Evolutionary conservation across 2,329 filamentous ascomycete genomes (phyloP).

Genomic region (Cytospora chrysosperma): DNA sequence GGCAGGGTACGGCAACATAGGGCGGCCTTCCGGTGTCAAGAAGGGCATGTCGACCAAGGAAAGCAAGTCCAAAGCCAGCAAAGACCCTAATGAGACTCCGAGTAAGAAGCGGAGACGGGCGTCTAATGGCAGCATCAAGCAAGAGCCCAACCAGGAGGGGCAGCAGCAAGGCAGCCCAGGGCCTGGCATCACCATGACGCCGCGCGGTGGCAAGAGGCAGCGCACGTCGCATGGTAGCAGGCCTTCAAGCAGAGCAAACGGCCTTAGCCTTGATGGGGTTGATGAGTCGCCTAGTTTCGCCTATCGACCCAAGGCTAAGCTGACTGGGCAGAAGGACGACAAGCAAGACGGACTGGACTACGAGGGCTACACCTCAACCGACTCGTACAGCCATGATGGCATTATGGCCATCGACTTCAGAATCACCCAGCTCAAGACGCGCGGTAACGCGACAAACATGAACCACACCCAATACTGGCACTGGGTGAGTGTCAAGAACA

Average conservation of each 20-base stretch:
- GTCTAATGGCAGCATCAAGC: conserved; percentile 14
- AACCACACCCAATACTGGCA: conserved; percentile 57
- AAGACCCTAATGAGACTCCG: conserved; percentile 29
- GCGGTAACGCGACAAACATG: conserved; percentile 44
- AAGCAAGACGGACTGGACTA: conserved; percentile 40
- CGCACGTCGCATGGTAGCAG: not conserved
- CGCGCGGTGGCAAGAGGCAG: conserved; percentile 10
- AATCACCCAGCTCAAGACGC: conserved; percentile 52
- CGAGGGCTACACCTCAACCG: conserved; percentile 50
- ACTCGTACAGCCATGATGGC: conserved; percentile 48
- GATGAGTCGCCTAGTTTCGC: not conserved
- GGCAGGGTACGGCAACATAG: conserved; percentile 58
- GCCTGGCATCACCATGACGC: not conserved
- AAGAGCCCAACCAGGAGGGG: conserved; percentile 30
- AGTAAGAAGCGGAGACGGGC: conserved; percentile 24
- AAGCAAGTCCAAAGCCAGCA: conserved; percentile 30
- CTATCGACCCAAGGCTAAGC: not conserved
- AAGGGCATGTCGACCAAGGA: conserved; percentile 23
- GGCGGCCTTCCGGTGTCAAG: conserved; percentile 51
- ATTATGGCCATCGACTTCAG: conserved; percentile 51
- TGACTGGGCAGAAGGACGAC: not conserved
- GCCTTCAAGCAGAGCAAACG: conserved; percentile 3
- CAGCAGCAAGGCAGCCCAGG: not conserved
- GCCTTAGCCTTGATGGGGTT: not conserved
- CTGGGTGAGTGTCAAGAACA: conserved; percentile 40